Conservation (phyloP, 2,329 filamentous ascomycete species). For the Apiospora malaysiana region DNA sequence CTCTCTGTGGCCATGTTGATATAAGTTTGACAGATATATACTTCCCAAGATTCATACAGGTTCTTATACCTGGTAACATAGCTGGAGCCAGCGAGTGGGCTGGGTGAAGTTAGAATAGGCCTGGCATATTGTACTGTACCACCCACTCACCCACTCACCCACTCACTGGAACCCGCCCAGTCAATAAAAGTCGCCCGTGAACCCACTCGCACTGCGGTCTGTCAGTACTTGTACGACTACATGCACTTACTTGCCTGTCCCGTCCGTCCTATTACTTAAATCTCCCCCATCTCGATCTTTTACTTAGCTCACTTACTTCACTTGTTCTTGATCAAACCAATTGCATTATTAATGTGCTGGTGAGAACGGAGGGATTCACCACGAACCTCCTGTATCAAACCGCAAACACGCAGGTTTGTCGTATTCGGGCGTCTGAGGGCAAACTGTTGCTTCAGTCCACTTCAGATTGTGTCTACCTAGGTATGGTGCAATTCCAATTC, state of each 20-base stretch:
- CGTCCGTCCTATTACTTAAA: background rate
- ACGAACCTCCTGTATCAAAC: conserved; percentile 13
- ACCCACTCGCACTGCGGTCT: background rate
- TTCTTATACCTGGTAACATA: too few relatives aligned
- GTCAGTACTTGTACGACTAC: background rate
- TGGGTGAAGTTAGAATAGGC: conserved; percentile 8
- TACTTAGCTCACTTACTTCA: background rate
- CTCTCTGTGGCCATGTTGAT: too few relatives aligned
- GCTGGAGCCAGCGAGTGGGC: background rate
- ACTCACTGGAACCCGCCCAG: background rate
- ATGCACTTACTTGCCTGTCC: background rate
- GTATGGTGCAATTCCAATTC: background rate
- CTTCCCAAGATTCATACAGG: too few relatives aligned
- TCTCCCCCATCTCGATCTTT: background rate
- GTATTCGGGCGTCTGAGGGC: background rate
- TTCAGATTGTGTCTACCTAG: background rate
- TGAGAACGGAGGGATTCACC: conserved; percentile 5
- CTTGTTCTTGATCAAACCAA: conserved; percentile 1
- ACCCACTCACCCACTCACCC: background rate
- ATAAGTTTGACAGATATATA: too few relatives aligned
- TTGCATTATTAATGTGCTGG: background rate
- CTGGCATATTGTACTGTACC: background rate
- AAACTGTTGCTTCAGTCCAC: background rate
- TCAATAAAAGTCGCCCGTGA: conserved; percentile 2
- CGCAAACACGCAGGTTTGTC: background rate